Percentiles rank a stretch among this genome's conserved stretches.
Evolutionary conservation across 2,329 filamentous ascomycete genomes (phyloP).

Genomic region (Talaromyces sp.): DNA sequence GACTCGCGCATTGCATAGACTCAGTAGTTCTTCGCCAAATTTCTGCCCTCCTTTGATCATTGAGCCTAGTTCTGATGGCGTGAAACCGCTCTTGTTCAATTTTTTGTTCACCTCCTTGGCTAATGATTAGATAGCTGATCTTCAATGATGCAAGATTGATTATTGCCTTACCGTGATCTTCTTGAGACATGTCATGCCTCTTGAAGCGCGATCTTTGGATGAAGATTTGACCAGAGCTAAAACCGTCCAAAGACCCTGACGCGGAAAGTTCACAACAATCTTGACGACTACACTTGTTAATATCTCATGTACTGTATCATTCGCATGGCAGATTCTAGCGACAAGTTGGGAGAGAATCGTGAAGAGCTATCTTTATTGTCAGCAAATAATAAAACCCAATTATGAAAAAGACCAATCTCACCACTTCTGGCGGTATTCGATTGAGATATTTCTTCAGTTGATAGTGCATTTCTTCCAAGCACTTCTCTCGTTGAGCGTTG

Average conservation of each 20-base stretch:
- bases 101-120: constrained; percentile 50
- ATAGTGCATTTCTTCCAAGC: constrained; percentile 66
- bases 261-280: constrained; percentile 82
- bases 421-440: constrained; percentile 47
- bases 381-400: constrained; percentile 17
- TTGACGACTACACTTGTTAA: constrained; percentile 78
- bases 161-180: constrained; percentile 37
- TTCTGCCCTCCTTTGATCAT: constrained; percentile 77
- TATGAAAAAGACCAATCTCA: constrained; percentile 23
- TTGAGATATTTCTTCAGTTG: constrained; percentile 76
- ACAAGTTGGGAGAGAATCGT: constrained; percentile 84
- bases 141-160: neutral
- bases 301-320: constrained; percentile 70
- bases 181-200: constrained; percentile 48
- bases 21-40: constrained; percentile 75
- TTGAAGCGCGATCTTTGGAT: constrained; percentile 63
- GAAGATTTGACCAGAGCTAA: constrained; percentile 81
- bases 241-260: constrained; percentile 87
- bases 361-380: constrained; percentile 40
- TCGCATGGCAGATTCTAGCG: constrained; percentile 88
- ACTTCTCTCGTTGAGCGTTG: constrained; percentile 55
- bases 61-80: constrained; percentile 59
- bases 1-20: constrained; percentile 76
- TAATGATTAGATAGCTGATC: neutral
- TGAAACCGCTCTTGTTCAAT: constrained; percentile 33